Conservation (phyloP, 225 moss, liverwort and hornwort species). For the Pleurozium schreberi region DNA sequence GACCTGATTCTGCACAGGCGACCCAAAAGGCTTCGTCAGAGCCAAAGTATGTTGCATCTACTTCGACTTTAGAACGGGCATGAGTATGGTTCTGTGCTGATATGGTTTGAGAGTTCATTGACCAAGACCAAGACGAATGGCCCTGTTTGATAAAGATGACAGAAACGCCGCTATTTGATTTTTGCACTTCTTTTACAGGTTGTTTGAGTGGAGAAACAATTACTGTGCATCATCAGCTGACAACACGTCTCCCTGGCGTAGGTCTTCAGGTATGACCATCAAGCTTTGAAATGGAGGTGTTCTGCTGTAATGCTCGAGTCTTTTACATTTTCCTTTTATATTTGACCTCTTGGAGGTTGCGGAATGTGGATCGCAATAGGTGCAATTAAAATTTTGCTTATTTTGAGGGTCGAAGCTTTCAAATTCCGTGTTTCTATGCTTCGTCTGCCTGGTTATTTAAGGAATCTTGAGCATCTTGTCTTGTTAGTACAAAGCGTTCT, state of each 20-base stretch:
- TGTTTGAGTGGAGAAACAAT: slow-evolving; percentile 9
- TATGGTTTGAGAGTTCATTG: neutral
- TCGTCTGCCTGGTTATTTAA: neutral
- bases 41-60: neutral
- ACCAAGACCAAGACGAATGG: neutral
- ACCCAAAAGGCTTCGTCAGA: slow-evolving; percentile 9
- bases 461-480: neutral
- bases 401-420: neutral
- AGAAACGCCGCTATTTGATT: neutral
- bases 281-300: neutral
- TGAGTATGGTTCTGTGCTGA: neutral
- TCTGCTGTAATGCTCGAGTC: neutral
- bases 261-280: slow-evolving; percentile 41
- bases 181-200: neutral
- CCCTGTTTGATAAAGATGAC: neutral
- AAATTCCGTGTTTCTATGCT: neutral
- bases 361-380: neutral
- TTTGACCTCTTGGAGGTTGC: neutral
- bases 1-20: slow-evolving; percentile 23
- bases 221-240: slow-evolving; percentile 51
- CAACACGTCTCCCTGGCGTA: slow-evolving; percentile 44
- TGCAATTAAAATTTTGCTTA: neutral
- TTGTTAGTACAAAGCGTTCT: neutral
- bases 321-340: neutral
- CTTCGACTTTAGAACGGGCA: neutral